These are phyloP conservation scores for Dillenia suffruticosa DNA, from an alignment of 164 flowering plant genomes.

Conservation along the genomic window DNA sequence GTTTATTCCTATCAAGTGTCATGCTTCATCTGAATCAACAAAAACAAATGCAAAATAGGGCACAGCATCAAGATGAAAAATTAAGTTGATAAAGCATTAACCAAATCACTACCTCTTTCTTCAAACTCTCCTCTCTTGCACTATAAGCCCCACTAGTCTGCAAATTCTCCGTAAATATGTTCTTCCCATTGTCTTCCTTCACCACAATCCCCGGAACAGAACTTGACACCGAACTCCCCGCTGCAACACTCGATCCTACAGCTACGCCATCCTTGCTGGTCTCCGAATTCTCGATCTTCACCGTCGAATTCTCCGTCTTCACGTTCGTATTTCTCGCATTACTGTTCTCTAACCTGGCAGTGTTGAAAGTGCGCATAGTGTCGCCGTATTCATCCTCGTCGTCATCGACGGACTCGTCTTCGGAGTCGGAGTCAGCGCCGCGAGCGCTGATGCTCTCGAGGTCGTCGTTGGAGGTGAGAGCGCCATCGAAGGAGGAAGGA, in stretches of 20 bases:
- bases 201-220: conserved; percentile 42
- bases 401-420: conserved; percentile 57
- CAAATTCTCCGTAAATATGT: conserved; percentile 78
- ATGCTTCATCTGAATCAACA: no score
- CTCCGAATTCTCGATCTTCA: conserved; percentile 35
- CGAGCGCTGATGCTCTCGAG: conserved; percentile 96
- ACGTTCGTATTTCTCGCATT: conserved; percentile 53
- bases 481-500: conserved; percentile 69
- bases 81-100: not conserved
- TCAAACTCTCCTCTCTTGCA: conserved; percentile 89
- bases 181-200: conserved; percentile 81
- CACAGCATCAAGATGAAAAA: not conserved
- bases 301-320: conserved; percentile 52
- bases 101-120: conserved; percentile 56
- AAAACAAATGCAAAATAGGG: not conserved
- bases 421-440: conserved; percentile 57
- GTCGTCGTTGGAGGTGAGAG: conserved; percentile 80
- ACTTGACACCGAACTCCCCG: conserved; percentile 6
- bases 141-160: conserved; percentile 96
- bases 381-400: conserved; percentile 66
- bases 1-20: no score
- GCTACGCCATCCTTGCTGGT: conserved; percentile 21
- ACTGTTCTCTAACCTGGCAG: conserved; percentile 56
- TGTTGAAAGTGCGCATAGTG: conserved; percentile 81
- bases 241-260: no score